phyloP scores from a whole-genome alignment of 176 grass and related monocot species.

The Pontederia paniculata region DNA sequence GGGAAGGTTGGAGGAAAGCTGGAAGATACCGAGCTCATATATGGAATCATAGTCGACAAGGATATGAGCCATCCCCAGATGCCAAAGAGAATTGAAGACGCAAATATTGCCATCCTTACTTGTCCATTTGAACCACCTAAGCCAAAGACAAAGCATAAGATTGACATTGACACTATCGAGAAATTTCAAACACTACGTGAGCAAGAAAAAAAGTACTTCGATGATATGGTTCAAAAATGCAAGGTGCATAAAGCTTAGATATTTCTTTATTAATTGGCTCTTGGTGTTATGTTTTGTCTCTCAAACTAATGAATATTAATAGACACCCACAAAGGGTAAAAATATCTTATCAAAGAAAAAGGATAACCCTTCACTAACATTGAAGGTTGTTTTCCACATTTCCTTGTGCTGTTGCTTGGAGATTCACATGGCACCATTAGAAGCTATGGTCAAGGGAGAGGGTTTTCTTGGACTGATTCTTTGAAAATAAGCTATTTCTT shows the following conservation, averaged over 20 bases:
- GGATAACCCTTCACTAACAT: too few relatives aligned
- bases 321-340: too few relatives aligned
- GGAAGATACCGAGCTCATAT: slow-evolving; percentile 84
- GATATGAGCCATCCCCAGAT: slow-evolving; percentile 99
- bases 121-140: slow-evolving; percentile 98
- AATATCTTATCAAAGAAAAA: too few relatives aligned
- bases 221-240: slow-evolving; percentile 99
- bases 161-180: slow-evolving; percentile 95
- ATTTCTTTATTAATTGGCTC: too few relatives aligned
- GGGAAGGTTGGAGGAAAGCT: slow-evolving; percentile 92
- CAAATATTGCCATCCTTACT: slow-evolving; percentile 84
- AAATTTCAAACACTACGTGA: slow-evolving; percentile 71
- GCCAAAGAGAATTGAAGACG: slow-evolving; percentile 95
- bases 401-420: too few relatives aligned
- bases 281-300: too few relatives aligned
- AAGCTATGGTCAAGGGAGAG: too few relatives aligned
- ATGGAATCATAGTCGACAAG: slow-evolving; percentile 91
- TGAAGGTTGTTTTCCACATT: too few relatives aligned
- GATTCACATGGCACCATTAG: too few relatives aligned
- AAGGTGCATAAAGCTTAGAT: slow-evolving; percentile 3
- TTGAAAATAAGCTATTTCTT: too few relatives aligned
- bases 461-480: too few relatives aligned
- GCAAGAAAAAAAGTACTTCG: slow-evolving; percentile 86
- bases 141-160: slow-evolving; percentile 99
- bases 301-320: too few relatives aligned